phyloP scores from a whole-genome alignment of 106 monocot genomes.

The Dendrobium officinale region DNA sequence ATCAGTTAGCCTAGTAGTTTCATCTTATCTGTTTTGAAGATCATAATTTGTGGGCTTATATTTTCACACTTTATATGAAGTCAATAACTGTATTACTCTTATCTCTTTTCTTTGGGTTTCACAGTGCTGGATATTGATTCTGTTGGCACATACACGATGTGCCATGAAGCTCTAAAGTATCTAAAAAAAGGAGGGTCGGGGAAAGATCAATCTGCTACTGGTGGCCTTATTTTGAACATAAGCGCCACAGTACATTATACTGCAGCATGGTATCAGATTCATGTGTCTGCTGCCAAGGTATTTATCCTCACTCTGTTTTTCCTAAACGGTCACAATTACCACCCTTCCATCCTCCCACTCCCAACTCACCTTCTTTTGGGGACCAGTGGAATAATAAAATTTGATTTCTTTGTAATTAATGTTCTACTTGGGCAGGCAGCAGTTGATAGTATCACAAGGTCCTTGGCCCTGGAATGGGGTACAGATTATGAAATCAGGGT shows the following conservation, averaged over 20 bases:
- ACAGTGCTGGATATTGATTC: conserved; percentile 91
- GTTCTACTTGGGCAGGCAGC: conserved; percentile 52
- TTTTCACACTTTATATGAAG: neutral
- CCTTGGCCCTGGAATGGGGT: conserved; percentile 95
- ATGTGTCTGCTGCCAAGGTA: conserved; percentile 96
- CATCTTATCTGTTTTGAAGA: too few relatives aligned
- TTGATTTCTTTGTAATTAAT: neutral
- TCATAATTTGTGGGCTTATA: neutral
- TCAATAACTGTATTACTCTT: neutral
- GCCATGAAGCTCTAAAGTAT: conserved; percentile 78
- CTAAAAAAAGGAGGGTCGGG: conserved; percentile 61
- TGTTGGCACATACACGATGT: conserved; percentile 95
- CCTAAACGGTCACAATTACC: too few relatives aligned
- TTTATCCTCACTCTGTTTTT: neutral
- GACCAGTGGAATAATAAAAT: neutral
- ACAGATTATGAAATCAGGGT: conserved; percentile 87
- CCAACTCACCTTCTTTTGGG: neutral
- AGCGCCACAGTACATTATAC: conserved; percentile 93
- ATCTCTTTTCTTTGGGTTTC: neutral
- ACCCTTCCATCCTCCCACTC: neutral
- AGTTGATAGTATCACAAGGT: conserved; percentile 89
- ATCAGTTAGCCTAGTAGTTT: too few relatives aligned
- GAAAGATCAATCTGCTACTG: conserved; percentile 31
- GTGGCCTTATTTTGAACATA: conserved; percentile 87
- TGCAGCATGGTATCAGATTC: conserved; percentile 90